These are phyloP conservation scores for Fusarium tupiense DNA, from an alignment of 2,329 filamentous ascomycete species.

Conservation along the genomic window DNA sequence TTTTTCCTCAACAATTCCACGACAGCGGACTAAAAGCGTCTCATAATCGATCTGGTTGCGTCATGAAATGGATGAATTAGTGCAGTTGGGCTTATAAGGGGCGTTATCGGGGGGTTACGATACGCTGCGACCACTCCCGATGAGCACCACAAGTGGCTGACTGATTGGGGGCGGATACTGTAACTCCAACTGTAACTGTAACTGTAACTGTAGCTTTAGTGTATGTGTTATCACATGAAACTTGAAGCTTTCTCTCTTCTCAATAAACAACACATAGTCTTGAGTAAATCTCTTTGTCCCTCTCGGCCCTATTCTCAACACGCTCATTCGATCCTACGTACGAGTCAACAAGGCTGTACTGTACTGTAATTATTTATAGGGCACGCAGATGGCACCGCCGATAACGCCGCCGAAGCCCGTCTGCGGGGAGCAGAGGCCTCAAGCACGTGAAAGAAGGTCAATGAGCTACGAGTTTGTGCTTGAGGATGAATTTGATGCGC, in stretches of 20 bases:
- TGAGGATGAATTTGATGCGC: slow-evolving; percentile 64
- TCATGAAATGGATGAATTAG: slow-evolving; percentile 30
- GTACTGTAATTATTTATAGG: neutral
- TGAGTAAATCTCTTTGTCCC: neutral
- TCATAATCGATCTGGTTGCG: slow-evolving; percentile 24
- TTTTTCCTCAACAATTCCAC: slow-evolving; percentile 1
- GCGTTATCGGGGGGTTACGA: slow-evolving; percentile 34
- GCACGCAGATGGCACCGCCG: slow-evolving; percentile 26
- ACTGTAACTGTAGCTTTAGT: slow-evolving; percentile 1
- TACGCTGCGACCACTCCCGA: slow-evolving; percentile 30
- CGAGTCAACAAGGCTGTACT: neutral
- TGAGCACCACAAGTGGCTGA: slow-evolving; percentile 14
- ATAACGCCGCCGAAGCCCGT: slow-evolving; percentile 30
- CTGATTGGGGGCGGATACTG: neutral
- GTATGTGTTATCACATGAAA: slow-evolving; percentile 26
- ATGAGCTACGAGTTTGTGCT: slow-evolving; percentile 51
- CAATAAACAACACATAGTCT: slow-evolving; percentile 8
- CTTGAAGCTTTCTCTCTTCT: neutral
- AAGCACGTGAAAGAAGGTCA: slow-evolving; percentile 30
- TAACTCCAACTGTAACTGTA: neutral
- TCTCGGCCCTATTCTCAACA: neutral
- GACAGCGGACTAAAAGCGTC: neutral
- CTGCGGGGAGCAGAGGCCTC: slow-evolving; percentile 31
- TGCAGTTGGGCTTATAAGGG: slow-evolving; percentile 1
- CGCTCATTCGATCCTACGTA: neutral